Conservation (phyloP, 306 rosid species). For the Cucumis hystrix region DNA sequence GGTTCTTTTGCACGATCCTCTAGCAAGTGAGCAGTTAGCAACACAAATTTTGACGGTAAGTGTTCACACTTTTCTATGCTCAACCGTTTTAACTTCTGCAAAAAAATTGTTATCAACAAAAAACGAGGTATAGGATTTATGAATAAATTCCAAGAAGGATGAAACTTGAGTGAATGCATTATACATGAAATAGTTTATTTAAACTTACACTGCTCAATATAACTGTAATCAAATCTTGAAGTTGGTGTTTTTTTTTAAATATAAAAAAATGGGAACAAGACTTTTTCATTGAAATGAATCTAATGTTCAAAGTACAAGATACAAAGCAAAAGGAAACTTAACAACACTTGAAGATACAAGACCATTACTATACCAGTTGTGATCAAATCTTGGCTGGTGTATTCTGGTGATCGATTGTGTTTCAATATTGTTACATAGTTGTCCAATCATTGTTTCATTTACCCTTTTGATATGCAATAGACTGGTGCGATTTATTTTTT, state of each 20-base stretch:
- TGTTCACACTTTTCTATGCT: conserved; percentile 4
- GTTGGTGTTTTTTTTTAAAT: neutral
- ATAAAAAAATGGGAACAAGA: too few species aligned
- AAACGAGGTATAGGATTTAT: neutral
- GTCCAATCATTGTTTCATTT: neutral
- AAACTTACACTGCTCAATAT: neutral
- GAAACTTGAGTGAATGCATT: neutral
- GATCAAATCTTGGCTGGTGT: neutral
- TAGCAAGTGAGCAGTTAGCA: conserved; percentile 81
- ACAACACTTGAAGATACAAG: too few species aligned
- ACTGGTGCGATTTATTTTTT: conserved; percentile 4
- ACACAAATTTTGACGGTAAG: conserved; percentile 84
- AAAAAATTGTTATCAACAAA: neutral
- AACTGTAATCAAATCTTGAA: neutral
- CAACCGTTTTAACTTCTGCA: neutral
- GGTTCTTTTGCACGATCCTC: conserved; percentile 91
- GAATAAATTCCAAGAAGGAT: neutral
- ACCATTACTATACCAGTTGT: too few species aligned
- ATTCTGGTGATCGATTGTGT: neutral
- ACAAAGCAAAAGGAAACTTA: too few species aligned
- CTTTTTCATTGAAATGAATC: too few species aligned
- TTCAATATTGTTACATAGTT: neutral
- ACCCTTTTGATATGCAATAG: neutral
- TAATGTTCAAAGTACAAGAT: too few species aligned
- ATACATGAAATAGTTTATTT: neutral